Evolutionary conservation across 192 early-diverging fungal species (phyloP), one percentile per base, ranked within the genome.

Genomic region (Entomortierella beljakovae): DNA sequence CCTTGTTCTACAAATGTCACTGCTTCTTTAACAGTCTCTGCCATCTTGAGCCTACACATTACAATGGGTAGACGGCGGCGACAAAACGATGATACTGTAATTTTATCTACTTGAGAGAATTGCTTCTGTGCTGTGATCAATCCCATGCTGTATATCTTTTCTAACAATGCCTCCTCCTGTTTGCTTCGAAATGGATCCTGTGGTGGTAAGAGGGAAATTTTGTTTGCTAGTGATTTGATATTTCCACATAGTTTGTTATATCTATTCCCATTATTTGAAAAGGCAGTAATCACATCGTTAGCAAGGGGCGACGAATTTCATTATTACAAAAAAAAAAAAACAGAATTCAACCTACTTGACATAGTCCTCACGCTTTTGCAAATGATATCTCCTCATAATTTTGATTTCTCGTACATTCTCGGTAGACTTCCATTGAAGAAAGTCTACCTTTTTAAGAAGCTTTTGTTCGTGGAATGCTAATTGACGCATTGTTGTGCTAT

Each of bases 381-480:
- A 82, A 70, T 96, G 94, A 85, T 97, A 97, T 64, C 92, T 76
- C 31, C 94, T 88, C 83, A 98, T 94, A 28, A 97, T 90, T 70
- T 91, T 87, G 58, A 94, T 92, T 79, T 97, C 96, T 53, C 89
- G 85, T 35, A 97, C 77, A 50, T 90, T 91, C 70, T 91, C 86
- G 38, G 97, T 94, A 31, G 90, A 88, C 84, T 95, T 95, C 94
- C 94, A 98, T 83, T 88, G 89, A 68, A 98, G 73, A 74, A 98
- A 97, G 82, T 98, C 93, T 54, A 98, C 96, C 87, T 97, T 98
- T 80, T 93, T 93, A 43, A 98, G 88, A 11, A 98, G 88, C 87
- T 97, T 98, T 80, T 95, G 87, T 84, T 98, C 97, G 88, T 98
- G 96, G 88, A 90, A 90, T 69, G 97, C 94, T 68, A 98, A 83